These are phyloP conservation scores for Salvia sclarea DNA, from an alignment of 305 asterid species.

Conservation along the genomic window DNA sequence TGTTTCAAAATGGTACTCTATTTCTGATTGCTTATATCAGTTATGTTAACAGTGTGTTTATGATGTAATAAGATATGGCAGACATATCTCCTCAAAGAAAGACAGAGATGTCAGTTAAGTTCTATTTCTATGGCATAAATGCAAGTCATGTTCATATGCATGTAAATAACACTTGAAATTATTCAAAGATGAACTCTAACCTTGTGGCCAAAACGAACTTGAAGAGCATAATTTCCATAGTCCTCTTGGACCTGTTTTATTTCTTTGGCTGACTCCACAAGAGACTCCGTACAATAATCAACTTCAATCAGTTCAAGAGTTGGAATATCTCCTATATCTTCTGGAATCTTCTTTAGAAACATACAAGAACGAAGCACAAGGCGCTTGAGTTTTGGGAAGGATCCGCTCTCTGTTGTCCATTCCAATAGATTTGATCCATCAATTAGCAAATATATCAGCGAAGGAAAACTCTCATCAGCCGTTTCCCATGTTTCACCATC, in stretches of 20 bases:
- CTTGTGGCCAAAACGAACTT: neutral
- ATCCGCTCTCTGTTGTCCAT: neutral
- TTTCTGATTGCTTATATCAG: too few species aligned
- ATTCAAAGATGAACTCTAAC: neutral
- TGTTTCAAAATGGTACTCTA: neutral
- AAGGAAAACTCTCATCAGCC: neutral
- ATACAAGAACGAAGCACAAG: neutral
- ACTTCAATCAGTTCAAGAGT: conserved; percentile 20
- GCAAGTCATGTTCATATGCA: neutral
- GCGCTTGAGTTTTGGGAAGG: neutral
- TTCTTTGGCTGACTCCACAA: neutral
- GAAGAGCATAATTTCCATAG: neutral
- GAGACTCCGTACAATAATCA: neutral
- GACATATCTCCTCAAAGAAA: too few species aligned
- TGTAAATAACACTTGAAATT: neutral
- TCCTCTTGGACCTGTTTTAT: neutral
- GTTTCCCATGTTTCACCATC: too few species aligned
- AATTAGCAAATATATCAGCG: neutral
- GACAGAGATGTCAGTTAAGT: too few species aligned
- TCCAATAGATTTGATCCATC: neutral
- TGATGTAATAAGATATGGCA: too few species aligned
- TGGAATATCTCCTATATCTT: neutral
- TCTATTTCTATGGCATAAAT: neutral
- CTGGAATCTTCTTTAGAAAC: neutral
- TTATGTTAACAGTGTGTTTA: too few species aligned